Percentiles rank a stretch among this genome's conserved stretches.
phyloP scores from a whole-genome alignment of 345 rosid species.

The Aegle marmelos region DNA sequence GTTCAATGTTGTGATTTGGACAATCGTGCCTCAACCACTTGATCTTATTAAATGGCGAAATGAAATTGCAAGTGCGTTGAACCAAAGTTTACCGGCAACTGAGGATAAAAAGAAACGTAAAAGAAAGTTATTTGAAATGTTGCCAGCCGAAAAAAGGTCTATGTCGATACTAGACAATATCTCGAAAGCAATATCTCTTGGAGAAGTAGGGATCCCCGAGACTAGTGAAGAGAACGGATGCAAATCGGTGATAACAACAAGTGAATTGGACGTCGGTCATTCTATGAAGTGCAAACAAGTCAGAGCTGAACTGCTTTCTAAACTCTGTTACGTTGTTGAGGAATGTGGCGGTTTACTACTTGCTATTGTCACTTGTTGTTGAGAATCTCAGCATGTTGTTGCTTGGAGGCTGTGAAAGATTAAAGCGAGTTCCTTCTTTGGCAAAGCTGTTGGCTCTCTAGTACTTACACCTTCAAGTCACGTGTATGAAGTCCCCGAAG shows the following conservation, averaged over 20 bases:
- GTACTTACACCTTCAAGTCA: neutral
- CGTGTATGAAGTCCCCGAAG: too few species aligned
- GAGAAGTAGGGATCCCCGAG: neutral
- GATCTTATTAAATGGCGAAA: constrained; percentile 1
- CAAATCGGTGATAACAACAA: neutral
- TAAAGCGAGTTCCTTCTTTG: neutral
- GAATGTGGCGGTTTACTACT: neutral
- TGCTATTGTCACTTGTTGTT: constrained; percentile 14
- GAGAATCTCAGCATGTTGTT: constrained; percentile 12
- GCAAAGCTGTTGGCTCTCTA: neutral
- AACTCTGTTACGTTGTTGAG: neutral
- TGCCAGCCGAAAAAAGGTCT: neutral
- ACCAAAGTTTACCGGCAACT: accelerated
- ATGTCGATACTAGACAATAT: neutral
- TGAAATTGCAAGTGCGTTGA: neutral
- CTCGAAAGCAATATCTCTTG: neutral
- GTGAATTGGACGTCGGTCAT: constrained; percentile 7
- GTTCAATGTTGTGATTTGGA: too few species aligned
- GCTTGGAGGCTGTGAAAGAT: accelerated
- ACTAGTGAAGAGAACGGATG: constrained; percentile 3
- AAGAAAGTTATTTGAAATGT: neutral
- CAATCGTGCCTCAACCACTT: neutral
- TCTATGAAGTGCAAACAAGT: constrained; percentile 9
- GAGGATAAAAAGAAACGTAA: neutral
- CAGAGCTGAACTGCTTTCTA: constrained; percentile 8